phyloP scores from a whole-genome alignment of 2,329 filamentous ascomycete species.

The Sarocladium strictum region DNA sequence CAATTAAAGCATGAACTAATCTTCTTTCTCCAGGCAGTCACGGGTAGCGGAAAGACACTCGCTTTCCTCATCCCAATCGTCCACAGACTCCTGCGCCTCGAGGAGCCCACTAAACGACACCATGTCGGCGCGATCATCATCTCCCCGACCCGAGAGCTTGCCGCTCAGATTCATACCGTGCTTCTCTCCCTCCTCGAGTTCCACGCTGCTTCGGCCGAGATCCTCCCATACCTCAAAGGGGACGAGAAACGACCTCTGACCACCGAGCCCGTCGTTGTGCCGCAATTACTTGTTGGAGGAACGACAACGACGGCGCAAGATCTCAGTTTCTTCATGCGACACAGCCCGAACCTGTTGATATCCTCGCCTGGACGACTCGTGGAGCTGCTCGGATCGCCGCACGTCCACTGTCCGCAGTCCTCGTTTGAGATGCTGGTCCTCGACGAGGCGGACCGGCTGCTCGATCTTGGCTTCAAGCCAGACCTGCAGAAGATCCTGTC shows the following conservation, averaged over 20 bases:
- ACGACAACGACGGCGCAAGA: slow-evolving; percentile 78
- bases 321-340: slow-evolving; percentile 74
- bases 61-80: slow-evolving; percentile 80
- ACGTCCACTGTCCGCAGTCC: slow-evolving; percentile 82
- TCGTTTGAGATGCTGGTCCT: slow-evolving; percentile 89
- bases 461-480: slow-evolving; percentile 91
- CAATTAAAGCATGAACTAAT: too few species aligned
- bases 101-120: slow-evolving; percentile 81
- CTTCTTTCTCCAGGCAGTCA: slow-evolving; percentile 65
- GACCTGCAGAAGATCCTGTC: slow-evolving; percentile 82
- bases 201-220: slow-evolving; percentile 69
- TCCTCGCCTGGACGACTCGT: slow-evolving; percentile 86
- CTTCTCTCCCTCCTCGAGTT: slow-evolving; percentile 73
- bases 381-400: slow-evolving; percentile 77
- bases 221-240: slow-evolving; percentile 47
- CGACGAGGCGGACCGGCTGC: slow-evolving; percentile 86
- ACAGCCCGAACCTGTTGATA: slow-evolving; percentile 82
- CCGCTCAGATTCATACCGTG: slow-evolving; percentile 82
- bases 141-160: slow-evolving; percentile 84
- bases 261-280: slow-evolving; percentile 55
- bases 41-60: slow-evolving; percentile 85
- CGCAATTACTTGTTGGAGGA: slow-evolving; percentile 84
- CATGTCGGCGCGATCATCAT: slow-evolving; percentile 89
- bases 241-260: slow-evolving; percentile 50
- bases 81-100: slow-evolving; percentile 71